Conservation (phyloP, 106 monocot species). For the Chionographis japonica region DNA sequence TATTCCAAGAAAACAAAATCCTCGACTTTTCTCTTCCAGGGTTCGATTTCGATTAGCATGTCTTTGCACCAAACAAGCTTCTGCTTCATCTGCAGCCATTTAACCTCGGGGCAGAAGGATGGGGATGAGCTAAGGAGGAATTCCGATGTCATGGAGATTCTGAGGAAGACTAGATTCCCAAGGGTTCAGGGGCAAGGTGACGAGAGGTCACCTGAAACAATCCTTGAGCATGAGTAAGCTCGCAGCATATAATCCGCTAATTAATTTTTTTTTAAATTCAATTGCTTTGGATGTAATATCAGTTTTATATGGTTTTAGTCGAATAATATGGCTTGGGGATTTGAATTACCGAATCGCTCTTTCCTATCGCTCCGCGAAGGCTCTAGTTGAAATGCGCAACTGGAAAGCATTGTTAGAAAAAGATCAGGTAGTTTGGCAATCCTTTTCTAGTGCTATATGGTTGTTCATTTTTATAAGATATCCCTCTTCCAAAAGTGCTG, state of each 20-base stretch:
- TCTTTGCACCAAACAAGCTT: conserved; percentile 63
- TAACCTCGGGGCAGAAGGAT: conserved; percentile 62
- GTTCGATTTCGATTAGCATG: conserved; percentile 61
- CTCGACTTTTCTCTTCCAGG: conserved; percentile 10
- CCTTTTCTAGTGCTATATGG: neutral
- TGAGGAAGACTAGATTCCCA: conserved; percentile 58
- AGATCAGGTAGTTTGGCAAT: conserved; percentile 37
- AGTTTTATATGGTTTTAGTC: conserved; percentile 20
- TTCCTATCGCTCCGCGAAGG: conserved; percentile 51
- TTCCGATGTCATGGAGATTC: conserved; percentile 51
- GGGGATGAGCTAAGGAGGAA: conserved; percentile 53
- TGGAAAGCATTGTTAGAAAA: conserved; percentile 63
- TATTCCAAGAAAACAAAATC: neutral
- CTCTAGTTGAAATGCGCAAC: conserved; percentile 63
- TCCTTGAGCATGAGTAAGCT: conserved; percentile 59
- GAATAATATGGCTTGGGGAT: conserved; percentile 60
- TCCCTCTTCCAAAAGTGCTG: too few species aligned
- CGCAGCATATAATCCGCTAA: neutral
- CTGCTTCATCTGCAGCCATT: conserved; percentile 64
- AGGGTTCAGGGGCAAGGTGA: conserved; percentile 24
- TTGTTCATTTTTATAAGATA: too few species aligned
- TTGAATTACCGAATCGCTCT: conserved; percentile 57
- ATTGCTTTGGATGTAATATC: neutral
- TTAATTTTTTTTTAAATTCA: neutral
- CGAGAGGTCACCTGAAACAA: conserved; percentile 55